Percentiles rank a stretch among this genome's conserved stretches.
Evolutionary conservation across 768 basidiomycete genomes (phyloP).

Genomic region (Vararia minispora): DNA sequence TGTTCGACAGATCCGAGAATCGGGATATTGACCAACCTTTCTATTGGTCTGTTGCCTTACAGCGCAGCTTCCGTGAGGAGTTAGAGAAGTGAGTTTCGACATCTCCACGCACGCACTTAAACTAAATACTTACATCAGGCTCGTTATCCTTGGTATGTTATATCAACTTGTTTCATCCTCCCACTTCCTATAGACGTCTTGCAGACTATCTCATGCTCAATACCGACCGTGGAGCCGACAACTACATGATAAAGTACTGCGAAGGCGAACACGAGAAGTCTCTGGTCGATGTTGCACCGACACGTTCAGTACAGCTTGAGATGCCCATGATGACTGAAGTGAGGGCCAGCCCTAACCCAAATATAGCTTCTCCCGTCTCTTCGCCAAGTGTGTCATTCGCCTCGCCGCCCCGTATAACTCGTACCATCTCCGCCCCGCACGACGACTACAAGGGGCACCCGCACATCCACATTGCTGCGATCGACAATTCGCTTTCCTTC

Average conservation of each 20-base stretch:
- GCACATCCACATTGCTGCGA: constrained; percentile 86
- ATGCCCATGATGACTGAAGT: constrained; percentile 71
- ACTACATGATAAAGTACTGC: constrained; percentile 90
- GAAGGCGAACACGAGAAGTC: constrained; percentile 71
- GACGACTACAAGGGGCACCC: constrained; percentile 46
- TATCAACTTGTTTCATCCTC: background rate
- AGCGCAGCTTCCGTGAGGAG: constrained; percentile 78
- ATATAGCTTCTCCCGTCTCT: constrained; percentile 23
- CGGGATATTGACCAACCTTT: constrained; percentile 49
- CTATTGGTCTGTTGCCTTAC: constrained; percentile 72
- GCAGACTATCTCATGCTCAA: constrained; percentile 87
- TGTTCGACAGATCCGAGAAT: constrained; percentile 58
- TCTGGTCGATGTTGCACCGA: constrained; percentile 69
- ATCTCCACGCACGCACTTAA: background rate
- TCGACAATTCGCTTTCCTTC: constrained; percentile 88
- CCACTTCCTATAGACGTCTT: background rate
- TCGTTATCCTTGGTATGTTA: constrained; percentile 66
- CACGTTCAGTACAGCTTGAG: constrained; percentile 49
- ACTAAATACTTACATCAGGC: constrained; percentile 30
- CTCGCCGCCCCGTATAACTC: constrained; percentile 13
- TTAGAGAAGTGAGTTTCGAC: constrained; percentile 60
- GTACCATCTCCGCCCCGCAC: constrained; percentile 9
- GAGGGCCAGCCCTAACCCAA: constrained; percentile 25
- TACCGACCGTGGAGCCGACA: constrained; percentile 81
- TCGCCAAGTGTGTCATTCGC: constrained; percentile 12